A percentile compares a stretch with the other conserved stretches of the same genome.
Evolutionary conservation across 2,329 filamentous ascomycete species (phyloP).

Genomic region (Chrysoporthe puriensis): DNA sequence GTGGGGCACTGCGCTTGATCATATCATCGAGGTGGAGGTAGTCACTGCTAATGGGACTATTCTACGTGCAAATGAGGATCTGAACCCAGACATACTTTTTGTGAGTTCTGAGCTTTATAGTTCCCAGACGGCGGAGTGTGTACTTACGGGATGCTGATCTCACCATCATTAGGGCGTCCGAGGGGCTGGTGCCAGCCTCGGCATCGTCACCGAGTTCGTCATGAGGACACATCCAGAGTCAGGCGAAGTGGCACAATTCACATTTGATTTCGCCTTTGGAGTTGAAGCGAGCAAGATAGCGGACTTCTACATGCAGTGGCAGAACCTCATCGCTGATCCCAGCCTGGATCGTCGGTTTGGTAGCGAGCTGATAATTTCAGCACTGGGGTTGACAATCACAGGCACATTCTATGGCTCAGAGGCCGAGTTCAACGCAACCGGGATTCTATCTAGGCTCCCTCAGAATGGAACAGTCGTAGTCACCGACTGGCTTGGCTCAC

Average conservation of each 20-base stretch:
- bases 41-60: conserved; percentile 60
- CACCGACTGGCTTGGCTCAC: conserved; percentile 65
- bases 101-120: conserved; percentile 36
- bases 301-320: conserved; percentile 59
- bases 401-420: conserved; percentile 65
- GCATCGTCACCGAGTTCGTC: conserved; percentile 60
- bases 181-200: conserved; percentile 60
- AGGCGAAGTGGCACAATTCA: conserved; percentile 60
- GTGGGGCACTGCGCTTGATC: conserved; percentile 61
- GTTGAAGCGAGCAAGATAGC: conserved; percentile 50
- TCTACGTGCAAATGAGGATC: conserved; percentile 47
- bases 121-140: neutral
- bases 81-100: conserved; percentile 60
- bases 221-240: conserved; percentile 61
- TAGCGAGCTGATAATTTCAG: conserved; percentile 58
- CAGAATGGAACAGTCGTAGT: conserved; percentile 49
- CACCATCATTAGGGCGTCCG: conserved; percentile 48
- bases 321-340: conserved; percentile 57
- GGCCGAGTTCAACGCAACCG: conserved; percentile 56
- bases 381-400: conserved; percentile 58
- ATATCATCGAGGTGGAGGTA: conserved; percentile 58
- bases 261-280: conserved; percentile 56
- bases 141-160: neutral
- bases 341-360: conserved; percentile 62
- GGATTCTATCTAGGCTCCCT: conserved; percentile 54